phyloP scores from a whole-genome alignment of 768 basidiomycete genomes.

The Hydnum rufescens region DNA sequence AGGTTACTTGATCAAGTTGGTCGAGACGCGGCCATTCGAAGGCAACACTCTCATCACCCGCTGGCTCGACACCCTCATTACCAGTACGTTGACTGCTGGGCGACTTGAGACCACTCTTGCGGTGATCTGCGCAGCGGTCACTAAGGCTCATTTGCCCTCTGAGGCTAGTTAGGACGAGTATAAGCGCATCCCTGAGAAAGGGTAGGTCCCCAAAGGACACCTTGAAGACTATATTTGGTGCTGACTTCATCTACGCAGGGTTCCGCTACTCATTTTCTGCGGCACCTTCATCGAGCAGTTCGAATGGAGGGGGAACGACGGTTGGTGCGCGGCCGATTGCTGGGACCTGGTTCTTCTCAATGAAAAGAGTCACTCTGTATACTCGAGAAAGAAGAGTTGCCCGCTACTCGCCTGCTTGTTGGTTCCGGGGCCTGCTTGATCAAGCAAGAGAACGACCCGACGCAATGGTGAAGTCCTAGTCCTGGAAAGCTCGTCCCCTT shows the following conservation, averaged over 20 bases:
- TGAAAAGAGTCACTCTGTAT: constrained; percentile 89
- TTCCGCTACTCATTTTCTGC: constrained; percentile 89
- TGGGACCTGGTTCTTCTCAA: constrained; percentile 79
- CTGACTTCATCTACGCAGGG: constrained; percentile 97
- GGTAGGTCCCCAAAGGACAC: constrained; percentile 93
- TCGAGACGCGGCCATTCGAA: constrained; percentile 90
- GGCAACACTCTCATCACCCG: constrained; percentile 97
- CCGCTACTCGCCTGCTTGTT: constrained; percentile 76
- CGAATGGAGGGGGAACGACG: constrained; percentile 79
- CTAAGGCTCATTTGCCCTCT: constrained; percentile 81
- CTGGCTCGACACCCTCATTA: constrained; percentile 95
- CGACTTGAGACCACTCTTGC: constrained; percentile 84
- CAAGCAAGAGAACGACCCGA: constrained; percentile 98
- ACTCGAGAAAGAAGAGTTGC: constrained; percentile 99
- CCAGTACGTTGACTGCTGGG: constrained; percentile 92
- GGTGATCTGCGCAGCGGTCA: constrained; percentile 88
- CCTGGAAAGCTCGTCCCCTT: constrained; percentile 94
- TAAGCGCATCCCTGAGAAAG: constrained; percentile 90
- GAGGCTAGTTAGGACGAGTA: constrained; percentile 85
- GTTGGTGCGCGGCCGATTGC: constrained; percentile 85
- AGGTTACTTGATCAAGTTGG: constrained; percentile 94
- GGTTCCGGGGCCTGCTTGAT: constrained; percentile 96
- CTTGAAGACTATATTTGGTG: constrained; percentile 86
- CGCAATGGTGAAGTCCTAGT: constrained; percentile 85
- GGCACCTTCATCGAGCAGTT: constrained; percentile 67